Conservation (phyloP, 768 basidiomycete species). For the Stropharia rugosoannulata region DNA sequence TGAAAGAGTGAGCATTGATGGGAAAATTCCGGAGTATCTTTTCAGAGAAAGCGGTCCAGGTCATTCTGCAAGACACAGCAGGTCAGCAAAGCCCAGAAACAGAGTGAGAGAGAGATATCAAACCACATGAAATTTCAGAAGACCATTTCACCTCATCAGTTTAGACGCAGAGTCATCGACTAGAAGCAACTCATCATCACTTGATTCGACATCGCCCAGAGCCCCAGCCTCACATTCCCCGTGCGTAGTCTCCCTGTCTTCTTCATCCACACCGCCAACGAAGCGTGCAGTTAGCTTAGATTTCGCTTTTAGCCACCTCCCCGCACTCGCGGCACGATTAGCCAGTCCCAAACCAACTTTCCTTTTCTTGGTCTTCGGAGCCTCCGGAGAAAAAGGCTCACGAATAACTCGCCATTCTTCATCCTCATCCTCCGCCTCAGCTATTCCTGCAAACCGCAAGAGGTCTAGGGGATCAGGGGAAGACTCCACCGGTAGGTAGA, state of each 20-base stretch:
- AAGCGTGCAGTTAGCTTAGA: conserved; percentile 12
- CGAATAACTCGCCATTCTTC: conserved; percentile 33
- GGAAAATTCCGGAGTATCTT: background rate
- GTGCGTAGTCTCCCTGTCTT: conserved; percentile 10
- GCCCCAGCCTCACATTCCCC: conserved; percentile 5
- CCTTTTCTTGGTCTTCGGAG: conserved; percentile 17
- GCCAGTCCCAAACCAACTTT: background rate
- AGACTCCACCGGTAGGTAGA: conserved; percentile 19
- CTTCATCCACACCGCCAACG: conserved; percentile 7
- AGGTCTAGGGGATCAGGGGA: conserved; percentile 27
- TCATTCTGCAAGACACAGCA: background rate
- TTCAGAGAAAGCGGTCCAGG: background rate
- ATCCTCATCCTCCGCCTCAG: conserved; percentile 15
- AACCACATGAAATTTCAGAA: background rate
- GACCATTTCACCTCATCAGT: conserved; percentile 2
- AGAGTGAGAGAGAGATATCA: background rate
- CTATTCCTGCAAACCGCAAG: conserved; percentile 16
- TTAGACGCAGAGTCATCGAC: conserved; percentile 7
- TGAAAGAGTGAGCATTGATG: background rate
- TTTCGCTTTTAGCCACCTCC: conserved; percentile 9
- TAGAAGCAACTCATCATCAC: conserved; percentile 26
- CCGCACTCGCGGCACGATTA: background rate
- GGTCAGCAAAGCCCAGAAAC: background rate
- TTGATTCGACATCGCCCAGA: conserved; percentile 11
- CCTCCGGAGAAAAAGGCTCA: conserved; percentile 35